Conservation (phyloP, 495 filamentous ascomycete species). For the Choiromyces venosus region DNA sequence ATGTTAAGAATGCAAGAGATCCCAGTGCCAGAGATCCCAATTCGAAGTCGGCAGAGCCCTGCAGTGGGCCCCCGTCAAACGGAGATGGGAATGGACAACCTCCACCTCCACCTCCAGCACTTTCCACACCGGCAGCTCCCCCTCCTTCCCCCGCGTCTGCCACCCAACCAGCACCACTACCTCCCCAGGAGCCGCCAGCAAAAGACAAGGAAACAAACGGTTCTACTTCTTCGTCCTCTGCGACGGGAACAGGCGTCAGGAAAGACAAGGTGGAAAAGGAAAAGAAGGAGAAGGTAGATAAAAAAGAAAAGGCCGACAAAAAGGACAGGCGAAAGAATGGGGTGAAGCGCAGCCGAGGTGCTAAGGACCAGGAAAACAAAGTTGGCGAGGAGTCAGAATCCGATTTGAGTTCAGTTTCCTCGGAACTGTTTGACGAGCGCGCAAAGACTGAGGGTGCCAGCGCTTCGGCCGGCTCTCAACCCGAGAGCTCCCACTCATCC, state of each 20-base stretch:
- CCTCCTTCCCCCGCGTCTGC: slow-evolving; percentile 7
- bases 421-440: slow-evolving; percentile 27
- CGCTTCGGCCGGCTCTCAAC: slow-evolving; percentile 22
- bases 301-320: slow-evolving; percentile 28
- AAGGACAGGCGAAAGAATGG: slow-evolving; percentile 36
- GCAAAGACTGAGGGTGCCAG: slow-evolving; percentile 9
- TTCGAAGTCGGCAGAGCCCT: slow-evolving; percentile 33
- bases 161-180: slow-evolving; percentile 2
- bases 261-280: slow-evolving; percentile 35
- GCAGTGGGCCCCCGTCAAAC: slow-evolving; percentile 12
- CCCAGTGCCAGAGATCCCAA: slow-evolving; percentile 42
- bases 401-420: slow-evolving; percentile 29
- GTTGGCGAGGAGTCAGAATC: slow-evolving; percentile 32
- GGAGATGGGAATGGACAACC: slow-evolving; percentile 18
- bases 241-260: slow-evolving; percentile 25
- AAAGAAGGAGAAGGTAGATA: slow-evolving; percentile 26
- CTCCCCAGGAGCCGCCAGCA: slow-evolving; percentile 11
- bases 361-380: slow-evolving; percentile 20
- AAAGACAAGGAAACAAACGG: slow-evolving; percentile 24
- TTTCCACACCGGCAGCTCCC: slow-evolving; percentile 4
- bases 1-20: slow-evolving; percentile 45
- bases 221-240: slow-evolving; percentile 23
- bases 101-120: slow-evolving; percentile 9
- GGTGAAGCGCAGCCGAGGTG: slow-evolving; percentile 20
- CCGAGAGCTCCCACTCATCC: slow-evolving; percentile 21